phyloP scores from a whole-genome alignment of 129 eudicot species.

The Flaveria sonorensis region DNA sequence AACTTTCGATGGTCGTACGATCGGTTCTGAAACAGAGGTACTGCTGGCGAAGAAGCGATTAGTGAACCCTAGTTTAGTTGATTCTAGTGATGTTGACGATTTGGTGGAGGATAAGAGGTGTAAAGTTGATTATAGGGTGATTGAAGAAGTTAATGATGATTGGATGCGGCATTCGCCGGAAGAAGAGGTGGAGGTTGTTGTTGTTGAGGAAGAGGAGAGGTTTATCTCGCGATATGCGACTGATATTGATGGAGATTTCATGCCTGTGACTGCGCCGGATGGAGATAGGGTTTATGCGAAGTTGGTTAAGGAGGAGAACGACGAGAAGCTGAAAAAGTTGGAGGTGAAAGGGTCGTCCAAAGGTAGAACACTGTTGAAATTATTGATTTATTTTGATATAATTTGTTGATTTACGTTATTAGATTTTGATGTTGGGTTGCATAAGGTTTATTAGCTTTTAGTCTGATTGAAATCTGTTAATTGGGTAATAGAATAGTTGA shows the following conservation, averaged over 20 bases:
- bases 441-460: background rate
- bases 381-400: background rate
- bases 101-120: conserved; percentile 41
- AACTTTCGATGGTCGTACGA: conserved; percentile 23
- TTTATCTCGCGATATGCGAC: conserved; percentile 59
- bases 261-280: conserved; percentile 82
- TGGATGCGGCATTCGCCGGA: conserved; percentile 57
- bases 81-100: background rate
- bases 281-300: conserved; percentile 96
- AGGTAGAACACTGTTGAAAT: conserved; percentile 45
- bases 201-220: conserved; percentile 46
- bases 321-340: conserved; percentile 41
- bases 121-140: conserved; percentile 24
- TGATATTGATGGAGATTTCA: conserved; percentile 81
- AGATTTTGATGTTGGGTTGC: background rate
- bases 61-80: conserved; percentile 8
- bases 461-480: background rate
- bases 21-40: conserved; percentile 20
- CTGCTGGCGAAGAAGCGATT: conserved; percentile 49
- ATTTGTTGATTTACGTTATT: background rate
- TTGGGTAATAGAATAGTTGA: background rate
- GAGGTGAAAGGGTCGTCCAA: conserved; percentile 35
- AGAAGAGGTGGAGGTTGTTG: conserved; percentile 21
- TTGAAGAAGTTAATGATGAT: conserved; percentile 39
- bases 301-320: conserved; percentile 38